phyloP scores from a whole-genome alignment of 202 grass and related monocot species.

The Miscanthus sacchariflorus region DNA sequence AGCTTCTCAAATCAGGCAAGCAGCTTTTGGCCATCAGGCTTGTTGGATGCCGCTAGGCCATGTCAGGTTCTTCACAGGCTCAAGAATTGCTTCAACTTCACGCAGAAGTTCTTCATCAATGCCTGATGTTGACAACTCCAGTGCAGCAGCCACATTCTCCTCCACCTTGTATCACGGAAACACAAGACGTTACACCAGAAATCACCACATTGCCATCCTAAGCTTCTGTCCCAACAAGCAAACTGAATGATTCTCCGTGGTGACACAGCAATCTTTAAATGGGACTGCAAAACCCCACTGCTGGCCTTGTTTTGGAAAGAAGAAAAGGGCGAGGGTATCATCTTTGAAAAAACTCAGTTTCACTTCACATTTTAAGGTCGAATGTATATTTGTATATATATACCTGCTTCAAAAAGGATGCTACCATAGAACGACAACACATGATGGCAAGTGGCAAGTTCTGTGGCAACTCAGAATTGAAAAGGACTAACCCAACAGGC shows the following conservation, averaged over 20 bases:
- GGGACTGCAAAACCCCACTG: not conserved
- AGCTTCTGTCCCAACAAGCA: not conserved
- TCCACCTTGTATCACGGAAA: constrained; percentile 69
- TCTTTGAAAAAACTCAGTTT: not conserved
- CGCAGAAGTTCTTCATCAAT: constrained; percentile 77
- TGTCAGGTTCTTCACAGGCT: constrained; percentile 84
- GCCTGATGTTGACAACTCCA: constrained; percentile 68
- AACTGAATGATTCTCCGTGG: not conserved
- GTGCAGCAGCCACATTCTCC: constrained; percentile 76
- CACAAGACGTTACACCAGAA: not conserved
- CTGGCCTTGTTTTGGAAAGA: not conserved
- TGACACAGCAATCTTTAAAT: not conserved
- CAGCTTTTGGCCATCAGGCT: constrained; percentile 39
- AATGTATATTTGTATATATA: not conserved
- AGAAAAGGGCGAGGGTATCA: not conserved
- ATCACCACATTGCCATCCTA: not conserved
- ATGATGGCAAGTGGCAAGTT: not conserved
- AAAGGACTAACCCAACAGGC: not conserved
- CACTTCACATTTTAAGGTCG: not conserved
- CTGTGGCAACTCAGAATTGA: not conserved
- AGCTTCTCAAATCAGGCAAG: not conserved
- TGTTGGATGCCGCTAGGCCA: constrained; percentile 87
- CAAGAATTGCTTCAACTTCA: constrained; percentile 74
- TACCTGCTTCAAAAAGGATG: not conserved
- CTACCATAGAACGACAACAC: not conserved